Evolutionary conservation across 2,329 filamentous ascomycete species (phyloP), one percentile per base, ranked within the genome.

Genomic region (Dichotomopilus funicola): DNA sequence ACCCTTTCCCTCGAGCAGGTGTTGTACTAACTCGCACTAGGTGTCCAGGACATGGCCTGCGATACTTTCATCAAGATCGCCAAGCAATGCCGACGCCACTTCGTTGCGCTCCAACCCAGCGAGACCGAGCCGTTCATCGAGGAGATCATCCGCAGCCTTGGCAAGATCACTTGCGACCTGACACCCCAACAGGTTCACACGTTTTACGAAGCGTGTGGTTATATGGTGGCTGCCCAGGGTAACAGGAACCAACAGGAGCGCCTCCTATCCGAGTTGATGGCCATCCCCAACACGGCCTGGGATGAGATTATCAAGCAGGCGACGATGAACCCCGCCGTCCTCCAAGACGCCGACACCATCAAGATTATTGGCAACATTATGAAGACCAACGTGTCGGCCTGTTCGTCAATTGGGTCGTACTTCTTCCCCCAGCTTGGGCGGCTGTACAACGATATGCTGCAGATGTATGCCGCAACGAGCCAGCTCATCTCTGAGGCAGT

Each of bases 61-160:
- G 95, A 99, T 73, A 99, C 94, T 0, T 99, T 99, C 67, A 99
- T 99, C 75, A 99, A 99, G 78, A 99, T 99, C 69, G 95, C 94
- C 33, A 92, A 95, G 71, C 95, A 97, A 72, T 99, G 94, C 75
- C 88, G 94, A 69, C 86, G 94, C 55, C 95, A 99, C 72, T 99
- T 99, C 70, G 94, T 99, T 59, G 91, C 92, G 12, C 80, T 96
- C 37, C 94, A 99, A 71, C 90, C 92, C 19, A 94, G 91, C 60
- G 94, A 99, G 76, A 86, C 77, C 52, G 94, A 99, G 71, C 89
- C 94, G 0, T 99, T 99, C 68, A 99, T 99, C 60, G 94, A 99
- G 68, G 94, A 99, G 75, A 99, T 99, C 64, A 92, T 99, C 49
- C 82, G 91, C 51, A 96, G 89, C 64, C 89, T 99, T 79, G 85